Conservation (phyloP, 2,329 filamentous ascomycete species). For the Neonectria neomacrospora region DNA sequence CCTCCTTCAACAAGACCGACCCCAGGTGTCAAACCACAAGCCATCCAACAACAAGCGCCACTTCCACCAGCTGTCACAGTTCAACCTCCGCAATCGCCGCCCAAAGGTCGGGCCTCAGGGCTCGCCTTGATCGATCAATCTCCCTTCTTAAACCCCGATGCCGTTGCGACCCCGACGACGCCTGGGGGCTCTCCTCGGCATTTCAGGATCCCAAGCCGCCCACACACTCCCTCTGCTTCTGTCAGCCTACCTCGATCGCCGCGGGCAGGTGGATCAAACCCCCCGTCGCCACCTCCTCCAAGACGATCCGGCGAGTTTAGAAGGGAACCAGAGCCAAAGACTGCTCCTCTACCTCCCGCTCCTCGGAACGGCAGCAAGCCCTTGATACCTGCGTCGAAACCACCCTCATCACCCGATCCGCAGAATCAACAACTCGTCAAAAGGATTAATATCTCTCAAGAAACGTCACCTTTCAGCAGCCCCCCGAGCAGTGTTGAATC, state of each 20-base stretch:
- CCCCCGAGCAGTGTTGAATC: conserved; percentile 78
- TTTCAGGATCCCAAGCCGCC: conserved; percentile 66
- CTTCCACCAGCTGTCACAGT: conserved; percentile 74
- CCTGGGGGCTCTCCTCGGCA: conserved; percentile 57
- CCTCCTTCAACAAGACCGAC: conserved; percentile 42
- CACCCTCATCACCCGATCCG: conserved; percentile 26
- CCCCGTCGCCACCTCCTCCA: conserved; percentile 72
- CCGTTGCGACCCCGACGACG: conserved; percentile 53
- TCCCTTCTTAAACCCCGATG: conserved; percentile 61
- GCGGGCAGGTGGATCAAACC: conserved; percentile 58
- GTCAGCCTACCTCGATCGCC: conserved; percentile 55
- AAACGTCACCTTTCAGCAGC: conserved; percentile 84
- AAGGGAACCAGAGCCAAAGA: conserved; percentile 58
- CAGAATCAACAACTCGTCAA: conserved; percentile 23
- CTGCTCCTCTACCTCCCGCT: conserved; percentile 74
- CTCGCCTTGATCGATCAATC: conserved; percentile 54
- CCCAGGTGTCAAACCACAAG: conserved; percentile 39
- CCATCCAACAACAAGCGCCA: conserved; percentile 35
- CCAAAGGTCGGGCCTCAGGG: conserved; percentile 57
- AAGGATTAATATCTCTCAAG: conserved; percentile 46
- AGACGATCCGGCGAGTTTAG: conserved; percentile 69
- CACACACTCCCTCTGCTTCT: conserved; percentile 62
- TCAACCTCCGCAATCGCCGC: conserved; percentile 76
- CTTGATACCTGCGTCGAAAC: conserved; percentile 47
- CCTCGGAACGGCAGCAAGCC: conserved; percentile 79